Evolutionary conservation across 768 basidiomycete species (phyloP).

Genomic region (Hygrocybe coccinea): DNA sequence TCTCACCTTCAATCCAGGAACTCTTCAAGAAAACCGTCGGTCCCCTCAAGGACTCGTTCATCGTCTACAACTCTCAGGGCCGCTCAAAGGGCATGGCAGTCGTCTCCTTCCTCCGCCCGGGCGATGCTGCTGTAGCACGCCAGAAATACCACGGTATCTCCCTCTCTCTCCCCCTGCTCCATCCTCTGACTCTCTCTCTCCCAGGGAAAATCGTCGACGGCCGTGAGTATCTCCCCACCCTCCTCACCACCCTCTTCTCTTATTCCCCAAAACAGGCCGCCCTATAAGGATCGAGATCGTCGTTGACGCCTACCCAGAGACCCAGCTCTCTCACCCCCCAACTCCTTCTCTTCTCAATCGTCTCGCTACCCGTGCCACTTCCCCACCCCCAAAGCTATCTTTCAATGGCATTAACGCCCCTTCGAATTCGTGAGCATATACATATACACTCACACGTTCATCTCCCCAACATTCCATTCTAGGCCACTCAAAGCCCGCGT

Average conservation of each 20-base stretch:
- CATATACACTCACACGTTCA: background rate
- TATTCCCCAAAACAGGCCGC: constrained; percentile 40
- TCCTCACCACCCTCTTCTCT: background rate
- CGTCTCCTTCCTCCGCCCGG: constrained; percentile 58
- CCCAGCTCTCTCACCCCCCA: constrained; percentile 20
- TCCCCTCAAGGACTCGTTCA: constrained; percentile 61
- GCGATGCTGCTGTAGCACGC: constrained; percentile 59
- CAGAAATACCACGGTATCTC: constrained; percentile 61
- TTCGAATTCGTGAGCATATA: background rate
- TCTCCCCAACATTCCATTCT: background rate
- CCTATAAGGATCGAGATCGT: constrained; percentile 65
- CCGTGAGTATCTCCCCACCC: constrained; percentile 34
- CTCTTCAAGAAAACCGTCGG: constrained; percentile 75
- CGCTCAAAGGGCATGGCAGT: constrained; percentile 78
- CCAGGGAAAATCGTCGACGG: constrained; percentile 67
- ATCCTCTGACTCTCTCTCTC: background rate
- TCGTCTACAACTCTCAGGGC: constrained; percentile 73
- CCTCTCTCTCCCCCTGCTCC: background rate
- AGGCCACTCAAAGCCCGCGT: background rate
- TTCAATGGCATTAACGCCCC: background rate
- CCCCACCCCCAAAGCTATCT: background rate
- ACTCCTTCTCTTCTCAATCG: constrained; percentile 13
- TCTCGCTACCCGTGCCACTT: background rate
- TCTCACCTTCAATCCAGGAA: constrained; percentile 39
- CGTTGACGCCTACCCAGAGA: constrained; percentile 31